phyloP scores from a whole-genome alignment of 2,329 filamentous ascomycete species.

The Aspergillus ochraceoroseus region DNA sequence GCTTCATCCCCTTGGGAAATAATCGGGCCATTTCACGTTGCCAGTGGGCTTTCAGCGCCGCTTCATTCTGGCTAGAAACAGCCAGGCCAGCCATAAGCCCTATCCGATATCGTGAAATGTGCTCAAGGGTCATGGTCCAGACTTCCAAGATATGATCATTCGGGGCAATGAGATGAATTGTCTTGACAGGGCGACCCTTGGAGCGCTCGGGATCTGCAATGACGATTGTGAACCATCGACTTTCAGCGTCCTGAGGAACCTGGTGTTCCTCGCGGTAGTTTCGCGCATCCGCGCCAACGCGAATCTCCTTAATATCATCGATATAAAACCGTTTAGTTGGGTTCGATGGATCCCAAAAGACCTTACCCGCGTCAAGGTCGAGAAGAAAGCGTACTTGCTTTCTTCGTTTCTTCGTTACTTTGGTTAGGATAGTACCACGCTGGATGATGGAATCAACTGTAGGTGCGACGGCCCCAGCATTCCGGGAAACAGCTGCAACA shows the following conservation, averaged over 20 bases:
- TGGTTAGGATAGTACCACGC: slow-evolving; percentile 70
- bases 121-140: slow-evolving; percentile 80
- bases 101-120: slow-evolving; percentile 78
- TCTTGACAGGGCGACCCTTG: slow-evolving; percentile 66
- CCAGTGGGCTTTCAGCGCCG: slow-evolving; percentile 81
- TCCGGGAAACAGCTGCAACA: slow-evolving; percentile 31
- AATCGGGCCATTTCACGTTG: slow-evolving; percentile 72
- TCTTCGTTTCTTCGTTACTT: slow-evolving; percentile 78
- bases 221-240: slow-evolving; percentile 82
- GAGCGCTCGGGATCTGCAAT: slow-evolving; percentile 74
- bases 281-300: slow-evolving; percentile 73
- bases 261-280: slow-evolving; percentile 85
- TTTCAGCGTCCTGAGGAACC: slow-evolving; percentile 61
- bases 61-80: slow-evolving; percentile 67
- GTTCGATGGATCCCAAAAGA: slow-evolving; percentile 77
- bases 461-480: slow-evolving; percentile 50
- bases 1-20: slow-evolving; percentile 42
- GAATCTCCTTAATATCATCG: slow-evolving; percentile 89
- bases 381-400: slow-evolving; percentile 70
- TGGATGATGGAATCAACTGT: slow-evolving; percentile 72
- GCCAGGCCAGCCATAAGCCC: slow-evolving; percentile 86
- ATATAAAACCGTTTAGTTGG: slow-evolving; percentile 84
- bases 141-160: slow-evolving; percentile 65
- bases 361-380: slow-evolving; percentile 76
- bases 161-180: slow-evolving; percentile 79